Evolutionary conservation across 306 rosid genomes (phyloP).

Genomic region (Malus fusca): DNA sequence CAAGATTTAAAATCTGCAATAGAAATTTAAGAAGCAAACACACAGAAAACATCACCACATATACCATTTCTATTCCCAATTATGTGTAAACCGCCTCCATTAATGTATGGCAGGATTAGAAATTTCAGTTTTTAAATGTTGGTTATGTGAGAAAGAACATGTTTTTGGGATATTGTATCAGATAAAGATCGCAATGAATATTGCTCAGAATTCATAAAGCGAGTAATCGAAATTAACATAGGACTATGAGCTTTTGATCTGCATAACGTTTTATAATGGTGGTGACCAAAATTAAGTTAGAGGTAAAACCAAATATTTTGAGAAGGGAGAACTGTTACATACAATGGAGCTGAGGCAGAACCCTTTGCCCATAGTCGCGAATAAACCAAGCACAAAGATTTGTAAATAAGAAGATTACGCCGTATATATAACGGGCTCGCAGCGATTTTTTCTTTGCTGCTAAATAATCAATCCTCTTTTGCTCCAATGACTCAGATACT

Average conservation of each 20-base stretch:
- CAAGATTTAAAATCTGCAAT: slow-evolving; percentile 63
- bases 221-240: no score
- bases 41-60: not conserved
- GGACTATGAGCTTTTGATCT: no score
- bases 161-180: no score
- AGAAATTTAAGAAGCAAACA: not conserved
- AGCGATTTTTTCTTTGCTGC: slow-evolving; percentile 44
- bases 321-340: slow-evolving; percentile 19
- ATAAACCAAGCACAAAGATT: slow-evolving; percentile 81
- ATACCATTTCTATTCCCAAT: not conserved
- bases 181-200: no score
- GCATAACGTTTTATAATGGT: no score
- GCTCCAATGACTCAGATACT: slow-evolving; percentile 20
- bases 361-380: slow-evolving; percentile 74
- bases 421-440: slow-evolving; percentile 54
- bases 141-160: no score
- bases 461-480: slow-evolving; percentile 28
- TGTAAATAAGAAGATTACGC: slow-evolving; percentile 51
- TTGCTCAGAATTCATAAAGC: no score
- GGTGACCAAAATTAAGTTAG: no score
- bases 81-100: not conserved
- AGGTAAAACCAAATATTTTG: not conserved
- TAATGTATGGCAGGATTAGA: not conserved
- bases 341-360: slow-evolving; percentile 52
- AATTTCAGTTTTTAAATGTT: not conserved